Evolutionary conservation across 768 basidiomycete species (phyloP).

Genomic region (Pleurotus giganteus): DNA sequence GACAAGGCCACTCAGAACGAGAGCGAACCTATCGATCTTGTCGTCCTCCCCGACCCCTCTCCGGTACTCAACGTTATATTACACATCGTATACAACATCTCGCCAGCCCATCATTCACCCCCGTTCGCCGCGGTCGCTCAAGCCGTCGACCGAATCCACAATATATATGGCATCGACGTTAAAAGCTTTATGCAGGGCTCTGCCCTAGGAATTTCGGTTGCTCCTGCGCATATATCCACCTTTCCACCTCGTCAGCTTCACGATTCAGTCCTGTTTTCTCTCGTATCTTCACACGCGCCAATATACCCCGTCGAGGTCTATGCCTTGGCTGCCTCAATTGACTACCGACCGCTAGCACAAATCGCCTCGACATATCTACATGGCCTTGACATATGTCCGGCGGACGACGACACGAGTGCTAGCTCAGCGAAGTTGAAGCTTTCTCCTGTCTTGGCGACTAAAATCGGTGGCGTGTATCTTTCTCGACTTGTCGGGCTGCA

Average conservation of each 20-base stretch:
- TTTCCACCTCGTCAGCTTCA: neutral
- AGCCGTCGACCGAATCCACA: neutral
- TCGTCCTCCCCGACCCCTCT: neutral
- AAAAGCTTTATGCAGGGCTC: neutral
- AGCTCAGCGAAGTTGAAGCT: neutral
- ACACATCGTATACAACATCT: constrained; percentile 3
- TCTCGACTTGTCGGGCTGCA: neutral
- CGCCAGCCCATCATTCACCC: neutral
- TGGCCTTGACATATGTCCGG: neutral
- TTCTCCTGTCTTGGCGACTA: neutral
- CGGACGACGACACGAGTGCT: neutral
- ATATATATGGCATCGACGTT: neutral
- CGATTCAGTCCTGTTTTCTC: neutral
- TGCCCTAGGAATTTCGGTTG: neutral
- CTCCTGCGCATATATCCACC: neutral
- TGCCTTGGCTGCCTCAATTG: neutral
- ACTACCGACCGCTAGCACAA: neutral
- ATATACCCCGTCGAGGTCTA: constrained; percentile 1
- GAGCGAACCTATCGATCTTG: neutral
- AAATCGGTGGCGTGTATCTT: constrained; percentile 2
- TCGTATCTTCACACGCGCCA: neutral
- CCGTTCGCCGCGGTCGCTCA: neutral
- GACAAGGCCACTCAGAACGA: neutral
- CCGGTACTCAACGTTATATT: neutral
- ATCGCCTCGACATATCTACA: neutral